Percentiles rank a stretch among this genome's conserved stretches.
Evolutionary conservation across 495 filamentous ascomycete genomes (phyloP).

Genomic region (Endocarpon pusillum): DNA sequence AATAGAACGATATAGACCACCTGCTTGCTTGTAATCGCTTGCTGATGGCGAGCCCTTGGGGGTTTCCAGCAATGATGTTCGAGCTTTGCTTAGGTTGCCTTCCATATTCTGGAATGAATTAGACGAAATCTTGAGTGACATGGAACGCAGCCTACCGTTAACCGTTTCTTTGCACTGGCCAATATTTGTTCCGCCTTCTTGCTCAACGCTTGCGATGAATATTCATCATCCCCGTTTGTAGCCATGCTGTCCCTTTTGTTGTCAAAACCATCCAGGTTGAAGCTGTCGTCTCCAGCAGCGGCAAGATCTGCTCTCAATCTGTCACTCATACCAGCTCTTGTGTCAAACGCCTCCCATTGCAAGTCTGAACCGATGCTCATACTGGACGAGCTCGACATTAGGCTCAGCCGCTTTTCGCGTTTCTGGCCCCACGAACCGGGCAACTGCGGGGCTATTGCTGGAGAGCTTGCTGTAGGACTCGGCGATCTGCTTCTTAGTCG

Average conservation of each 20-base stretch:
- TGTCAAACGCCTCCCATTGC: too few relatives aligned
- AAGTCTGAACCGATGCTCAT: too few relatives aligned
- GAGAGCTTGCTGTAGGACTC: too few relatives aligned
- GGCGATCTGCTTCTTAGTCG: too few relatives aligned
- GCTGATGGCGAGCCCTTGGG: background rate
- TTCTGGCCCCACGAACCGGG: too few relatives aligned
- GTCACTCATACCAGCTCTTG: too few relatives aligned
- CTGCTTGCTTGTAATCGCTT: background rate
- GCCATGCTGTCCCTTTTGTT: constrained; percentile 3
- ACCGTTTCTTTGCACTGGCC: constrained; percentile 72
- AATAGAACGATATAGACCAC: background rate
- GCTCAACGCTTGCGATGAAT: constrained; percentile 59
- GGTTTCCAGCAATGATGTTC: constrained; percentile 41
- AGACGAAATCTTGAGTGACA: constrained; percentile 2
- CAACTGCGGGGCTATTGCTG: too few relatives aligned
- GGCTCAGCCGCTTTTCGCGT: too few relatives aligned
- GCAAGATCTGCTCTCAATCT: too few relatives aligned
- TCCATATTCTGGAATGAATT: constrained; percentile 65
- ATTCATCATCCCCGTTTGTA: constrained; percentile 27
- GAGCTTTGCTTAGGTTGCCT: constrained; percentile 65
- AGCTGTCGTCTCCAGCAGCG: constrained; percentile 4
- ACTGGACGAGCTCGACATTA: too few relatives aligned
- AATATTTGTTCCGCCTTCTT: constrained; percentile 74
- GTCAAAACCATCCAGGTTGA: constrained; percentile 1
- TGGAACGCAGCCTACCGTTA: constrained; percentile 45